Evolutionary conservation across 2,329 filamentous ascomycete genomes (phyloP).

Genomic region (Ophiocordyceps australis): DNA sequence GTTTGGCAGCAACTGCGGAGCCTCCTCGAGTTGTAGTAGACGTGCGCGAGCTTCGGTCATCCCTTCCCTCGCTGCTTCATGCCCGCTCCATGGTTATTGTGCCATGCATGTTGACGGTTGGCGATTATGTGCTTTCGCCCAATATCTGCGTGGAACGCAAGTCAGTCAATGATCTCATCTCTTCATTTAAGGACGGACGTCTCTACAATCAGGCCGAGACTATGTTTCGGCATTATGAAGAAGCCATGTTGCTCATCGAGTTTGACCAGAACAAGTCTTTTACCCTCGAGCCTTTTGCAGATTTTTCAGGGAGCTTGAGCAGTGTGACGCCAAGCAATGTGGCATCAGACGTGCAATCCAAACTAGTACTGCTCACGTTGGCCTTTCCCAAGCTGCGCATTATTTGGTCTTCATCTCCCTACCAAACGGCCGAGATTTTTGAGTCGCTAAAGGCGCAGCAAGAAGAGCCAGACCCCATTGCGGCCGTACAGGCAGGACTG

Average conservation of each 20-base stretch:
- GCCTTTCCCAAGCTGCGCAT: conserved; percentile 81
- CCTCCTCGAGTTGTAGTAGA: conserved; percentile 88
- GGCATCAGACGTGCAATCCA: conserved; percentile 66
- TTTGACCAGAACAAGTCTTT: conserved; percentile 97
- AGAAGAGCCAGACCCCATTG: conserved; percentile 76
- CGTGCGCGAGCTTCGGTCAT: conserved; percentile 88
- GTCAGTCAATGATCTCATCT: conserved; percentile 77
- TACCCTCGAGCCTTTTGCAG: conserved; percentile 69
- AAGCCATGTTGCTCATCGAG: conserved; percentile 83
- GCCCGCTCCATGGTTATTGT: conserved; percentile 76
- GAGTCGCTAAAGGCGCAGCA: conserved; percentile 81
- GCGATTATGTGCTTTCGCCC: conserved; percentile 86
- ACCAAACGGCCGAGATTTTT: conserved; percentile 96
- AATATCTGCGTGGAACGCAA: conserved; percentile 90
- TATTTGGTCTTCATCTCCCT: conserved; percentile 85
- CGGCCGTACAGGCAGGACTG: conserved; percentile 70
- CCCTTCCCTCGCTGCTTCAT: conserved; percentile 77
- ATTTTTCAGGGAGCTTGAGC: conserved; percentile 40
- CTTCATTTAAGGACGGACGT: conserved; percentile 79
- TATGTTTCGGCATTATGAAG: conserved; percentile 88
- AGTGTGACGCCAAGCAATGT: conserved; percentile 41
- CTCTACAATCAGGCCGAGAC: conserved; percentile 83
- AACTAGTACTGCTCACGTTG: conserved; percentile 80
- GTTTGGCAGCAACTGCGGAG: conserved; percentile 64
- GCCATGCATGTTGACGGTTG: conserved; percentile 90